Conservation (phyloP, 2,329 filamentous ascomycete genomes). For the Neoscytalidium dimidiatum region DNA sequence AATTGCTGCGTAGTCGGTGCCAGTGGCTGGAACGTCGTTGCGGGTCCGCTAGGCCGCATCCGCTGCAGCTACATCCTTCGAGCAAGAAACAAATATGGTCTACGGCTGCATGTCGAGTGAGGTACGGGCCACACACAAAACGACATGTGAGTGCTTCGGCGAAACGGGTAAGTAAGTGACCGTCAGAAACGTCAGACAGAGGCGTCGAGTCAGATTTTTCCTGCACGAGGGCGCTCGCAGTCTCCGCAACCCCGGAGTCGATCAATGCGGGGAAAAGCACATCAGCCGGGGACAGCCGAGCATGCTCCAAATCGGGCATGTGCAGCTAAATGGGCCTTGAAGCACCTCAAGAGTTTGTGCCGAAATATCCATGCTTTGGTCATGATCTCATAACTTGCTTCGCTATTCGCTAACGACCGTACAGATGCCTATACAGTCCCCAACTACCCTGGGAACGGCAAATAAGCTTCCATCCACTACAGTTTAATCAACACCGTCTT, state of each 20-base stretch:
- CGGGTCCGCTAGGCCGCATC: too few relatives aligned
- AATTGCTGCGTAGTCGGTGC: neutral
- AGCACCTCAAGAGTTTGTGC: neutral
- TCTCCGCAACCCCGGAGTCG: neutral
- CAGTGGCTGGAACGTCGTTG: neutral
- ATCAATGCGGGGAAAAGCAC: slow-evolving; percentile 5
- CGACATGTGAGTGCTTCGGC: neutral
- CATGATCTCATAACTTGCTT: too few relatives aligned
- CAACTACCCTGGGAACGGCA: too few relatives aligned
- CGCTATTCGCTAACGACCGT: too few relatives aligned
- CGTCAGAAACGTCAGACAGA: neutral
- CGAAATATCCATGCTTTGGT: too few relatives aligned
- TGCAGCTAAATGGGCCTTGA: neutral
- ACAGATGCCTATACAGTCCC: too few relatives aligned
- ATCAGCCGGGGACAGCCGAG: too few relatives aligned
- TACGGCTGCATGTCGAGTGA: too few relatives aligned
- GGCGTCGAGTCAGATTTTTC: neutral
- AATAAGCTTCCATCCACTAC: too few relatives aligned
- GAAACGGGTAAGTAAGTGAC: neutral
- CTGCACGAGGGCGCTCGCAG: neutral
- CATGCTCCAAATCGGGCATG: neutral
- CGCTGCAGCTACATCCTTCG: too few relatives aligned
- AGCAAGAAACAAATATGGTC: too few relatives aligned
- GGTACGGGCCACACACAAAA: too few relatives aligned
- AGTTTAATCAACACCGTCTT: slow-evolving; percentile 36